Conservation (phyloP, 2,329 filamentous ascomycete genomes). For the Aspergillus pseudoviridinutans region DNA sequence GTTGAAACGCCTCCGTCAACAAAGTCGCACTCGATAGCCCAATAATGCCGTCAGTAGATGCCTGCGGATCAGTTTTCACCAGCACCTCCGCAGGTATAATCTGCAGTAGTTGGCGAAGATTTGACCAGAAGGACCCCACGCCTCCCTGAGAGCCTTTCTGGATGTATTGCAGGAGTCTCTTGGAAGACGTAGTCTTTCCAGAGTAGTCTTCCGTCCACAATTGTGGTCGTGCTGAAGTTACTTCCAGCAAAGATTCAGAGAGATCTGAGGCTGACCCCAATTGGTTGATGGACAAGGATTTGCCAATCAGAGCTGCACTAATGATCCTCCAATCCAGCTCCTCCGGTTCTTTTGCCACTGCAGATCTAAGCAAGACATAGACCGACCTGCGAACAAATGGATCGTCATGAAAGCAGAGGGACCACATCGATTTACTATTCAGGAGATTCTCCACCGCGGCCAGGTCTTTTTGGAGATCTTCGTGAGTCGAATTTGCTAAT, state of each 20-base stretch:
- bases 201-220: constrained; percentile 69
- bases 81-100: constrained; percentile 51
- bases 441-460: constrained; percentile 65
- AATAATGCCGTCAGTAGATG: constrained; percentile 18
- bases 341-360: constrained; percentile 45
- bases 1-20: constrained; percentile 64
- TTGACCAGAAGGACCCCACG: constrained; percentile 67
- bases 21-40: constrained; percentile 52
- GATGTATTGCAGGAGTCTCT: constrained; percentile 66
- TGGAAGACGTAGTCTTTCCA: constrained; percentile 53
- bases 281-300: constrained; percentile 70
- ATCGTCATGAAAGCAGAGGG: constrained; percentile 54
- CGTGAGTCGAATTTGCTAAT: constrained; percentile 30
- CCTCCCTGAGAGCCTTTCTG: constrained; percentile 82
- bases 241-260: constrained; percentile 59
- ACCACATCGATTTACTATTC: constrained; percentile 58
- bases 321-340: constrained; percentile 61
- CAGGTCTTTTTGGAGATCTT: constrained; percentile 58
- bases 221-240: constrained; percentile 63
- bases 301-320: constrained; percentile 66
- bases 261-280: constrained; percentile 69
- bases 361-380: constrained; percentile 54
- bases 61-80: constrained; percentile 22
- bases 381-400: constrained; percentile 54
- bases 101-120: constrained; percentile 59